Conservation (phyloP, 1,284 basidiomycete genomes). For the Phlebopus sp. region DNA sequence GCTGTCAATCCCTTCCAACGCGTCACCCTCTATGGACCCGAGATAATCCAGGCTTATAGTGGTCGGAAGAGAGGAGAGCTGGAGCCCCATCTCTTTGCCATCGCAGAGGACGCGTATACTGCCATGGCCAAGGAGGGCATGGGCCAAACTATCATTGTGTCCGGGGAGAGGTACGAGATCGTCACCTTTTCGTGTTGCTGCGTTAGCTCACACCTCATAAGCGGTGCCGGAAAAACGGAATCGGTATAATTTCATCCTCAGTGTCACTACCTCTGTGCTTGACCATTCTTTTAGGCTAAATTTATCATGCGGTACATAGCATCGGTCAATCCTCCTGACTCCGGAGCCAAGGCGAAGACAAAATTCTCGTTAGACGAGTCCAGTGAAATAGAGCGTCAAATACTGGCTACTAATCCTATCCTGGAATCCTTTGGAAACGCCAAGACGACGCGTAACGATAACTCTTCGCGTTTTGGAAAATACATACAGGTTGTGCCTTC, state of each 20-base stretch:
- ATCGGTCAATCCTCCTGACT: conserved; percentile 87
- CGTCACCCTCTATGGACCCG: conserved; percentile 89
- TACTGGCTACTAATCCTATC: conserved; percentile 97
- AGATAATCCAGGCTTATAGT: conserved; percentile 97
- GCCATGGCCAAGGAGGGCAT: conserved; percentile 94
- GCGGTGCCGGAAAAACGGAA: conserved; percentile 99
- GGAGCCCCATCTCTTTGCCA: conserved; percentile 98
- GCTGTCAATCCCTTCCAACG: conserved; percentile 98
- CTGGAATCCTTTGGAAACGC: conserved; percentile 99
- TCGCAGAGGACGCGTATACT: conserved; percentile 98
- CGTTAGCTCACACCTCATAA: conserved; percentile 34
- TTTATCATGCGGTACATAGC: conserved; percentile 99
- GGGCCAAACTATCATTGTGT: conserved; percentile 99
- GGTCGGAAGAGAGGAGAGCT: conserved; percentile 91
- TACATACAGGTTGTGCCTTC: conserved; percentile 84
- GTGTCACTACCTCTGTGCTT: conserved; percentile 3
- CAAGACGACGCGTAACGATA: conserved; percentile 98
- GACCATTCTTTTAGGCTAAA: conserved; percentile 68
- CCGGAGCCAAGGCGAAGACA: conserved; percentile 59
- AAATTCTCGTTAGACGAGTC: conserved; percentile 78
- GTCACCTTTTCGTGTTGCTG: conserved; percentile 8
- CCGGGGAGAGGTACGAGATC: conserved; percentile 84
- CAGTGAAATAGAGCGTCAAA: conserved; percentile 95
- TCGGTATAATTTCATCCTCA: conserved; percentile 56
- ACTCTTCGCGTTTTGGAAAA: conserved; percentile 98